phyloP scores from a whole-genome alignment of 2,329 filamentous ascomycete genomes.

The Dothistroma pini region DNA sequence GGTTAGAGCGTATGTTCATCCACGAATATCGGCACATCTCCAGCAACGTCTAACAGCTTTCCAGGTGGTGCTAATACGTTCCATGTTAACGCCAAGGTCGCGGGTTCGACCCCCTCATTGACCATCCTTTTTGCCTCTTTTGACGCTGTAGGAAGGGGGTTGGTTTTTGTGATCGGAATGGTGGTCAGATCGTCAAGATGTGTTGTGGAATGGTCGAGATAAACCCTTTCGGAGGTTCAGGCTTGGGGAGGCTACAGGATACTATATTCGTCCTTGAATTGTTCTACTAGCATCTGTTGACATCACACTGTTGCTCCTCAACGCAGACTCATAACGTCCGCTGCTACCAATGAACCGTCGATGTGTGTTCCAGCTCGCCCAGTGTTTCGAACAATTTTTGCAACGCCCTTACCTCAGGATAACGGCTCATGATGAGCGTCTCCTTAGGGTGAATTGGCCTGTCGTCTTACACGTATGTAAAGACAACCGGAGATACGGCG shows the following conservation, averaged over 20 bases:
- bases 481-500: too few relatives aligned
- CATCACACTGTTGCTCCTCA: too few relatives aligned
- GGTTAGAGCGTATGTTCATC: constrained; percentile 2
- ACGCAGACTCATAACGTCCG: too few relatives aligned
- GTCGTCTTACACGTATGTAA: too few relatives aligned
- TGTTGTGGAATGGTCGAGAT: background rate
- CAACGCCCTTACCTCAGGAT: too few relatives aligned
- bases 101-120: constrained; percentile 7
- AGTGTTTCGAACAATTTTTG: too few relatives aligned
- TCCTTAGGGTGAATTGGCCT: too few relatives aligned
- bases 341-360: too few relatives aligned
- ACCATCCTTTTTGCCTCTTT: background rate
- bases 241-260: background rate
- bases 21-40: background rate
- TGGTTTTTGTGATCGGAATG: background rate
- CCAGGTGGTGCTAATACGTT: constrained; percentile 6
- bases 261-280: too few relatives aligned
- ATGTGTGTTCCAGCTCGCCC: too few relatives aligned
- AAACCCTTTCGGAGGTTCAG: background rate
- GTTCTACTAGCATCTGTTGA: too few relatives aligned
- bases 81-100: constrained; percentile 7
- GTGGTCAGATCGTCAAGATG: background rate
- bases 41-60: background rate
- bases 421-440: too few relatives aligned
- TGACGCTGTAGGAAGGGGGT: background rate